Base-by-base conservation (phyloP, 495 filamentous ascomycete species). In the Immersiella caudata region DNA sequence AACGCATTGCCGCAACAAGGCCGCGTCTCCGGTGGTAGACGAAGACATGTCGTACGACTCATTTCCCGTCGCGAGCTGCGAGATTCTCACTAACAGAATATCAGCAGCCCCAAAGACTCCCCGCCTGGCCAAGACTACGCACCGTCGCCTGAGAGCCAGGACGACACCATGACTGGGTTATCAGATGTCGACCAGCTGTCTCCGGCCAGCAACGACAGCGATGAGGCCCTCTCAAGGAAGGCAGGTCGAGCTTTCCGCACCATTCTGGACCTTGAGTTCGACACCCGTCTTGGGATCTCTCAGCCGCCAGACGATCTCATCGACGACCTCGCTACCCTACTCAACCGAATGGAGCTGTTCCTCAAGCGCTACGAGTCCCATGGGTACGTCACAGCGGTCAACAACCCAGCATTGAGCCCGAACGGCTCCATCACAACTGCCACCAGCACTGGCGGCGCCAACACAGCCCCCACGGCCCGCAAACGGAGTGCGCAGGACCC, bases 291-390 rank as follows among this genome's bases (percentile, higher is more conserved):
- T 18, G 62, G 62, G 9, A 55, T 40, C 6, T 55, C 62, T 3
- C 50, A 56, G 51, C 62, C 62, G 12, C 62, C 62, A 22, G 49
- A 55, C 5, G 62, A 65, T 8, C 54, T 65, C n/a, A n/a, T 65
- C 3, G 62, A 65, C 51, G 62, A 49, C 6, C 26, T 56, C 8
- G 22, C 50, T 3, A 5, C 0, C 2, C 54, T 49, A 20, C 12
- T 65, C 27, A 14, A 35, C 22, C 16, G 27, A 22, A 27, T 65
- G 0, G 21, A 33, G 8, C 6, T 61, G 59, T 61, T 20, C 11
- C 33, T 61, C 14, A 11, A 27, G 4, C 33, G 12, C 4, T 20
- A 49, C 7, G 27, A 29, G 11, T 20, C 33, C 21, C 20, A 40
- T 16, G 59, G 59, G 0, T 40, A 24, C 36, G 18, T 61, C 3